Conservation (phyloP, 257 asterid species). For the Ehretia macrophylla region DNA sequence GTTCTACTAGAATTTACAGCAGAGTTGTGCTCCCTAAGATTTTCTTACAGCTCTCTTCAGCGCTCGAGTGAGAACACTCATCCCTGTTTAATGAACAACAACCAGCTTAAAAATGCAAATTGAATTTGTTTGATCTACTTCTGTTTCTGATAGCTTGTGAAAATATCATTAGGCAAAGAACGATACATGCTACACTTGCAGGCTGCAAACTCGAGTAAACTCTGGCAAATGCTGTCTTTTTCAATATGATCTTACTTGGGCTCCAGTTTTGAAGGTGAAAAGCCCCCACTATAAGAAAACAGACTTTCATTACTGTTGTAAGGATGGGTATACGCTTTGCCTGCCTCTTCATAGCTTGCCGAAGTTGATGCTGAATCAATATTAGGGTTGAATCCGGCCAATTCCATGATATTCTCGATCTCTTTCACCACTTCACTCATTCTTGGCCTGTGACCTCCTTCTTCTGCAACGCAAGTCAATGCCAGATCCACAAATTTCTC, state of each 20-base stretch:
- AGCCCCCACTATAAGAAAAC: conserved; percentile 47
- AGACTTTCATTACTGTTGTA: conserved; percentile 57
- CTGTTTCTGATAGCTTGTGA: neutral
- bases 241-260: conserved; percentile 33
- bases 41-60: neutral
- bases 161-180: conserved; percentile 3
- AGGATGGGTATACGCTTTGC: conserved; percentile 52
- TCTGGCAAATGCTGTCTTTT: neutral
- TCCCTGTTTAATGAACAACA: no score
- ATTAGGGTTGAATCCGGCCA: conserved; percentile 71
- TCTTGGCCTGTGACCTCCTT: conserved; percentile 49
- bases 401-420: conserved; percentile 68
- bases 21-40: no score
- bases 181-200: neutral
- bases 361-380: conserved; percentile 79
- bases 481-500: conserved; percentile 73
- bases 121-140: neutral
- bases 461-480: conserved; percentile 59
- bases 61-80: no score
- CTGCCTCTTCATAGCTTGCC: conserved; percentile 48
- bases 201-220: neutral
- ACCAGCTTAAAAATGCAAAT: no score
- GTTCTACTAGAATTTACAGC: neutral
- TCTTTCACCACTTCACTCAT: conserved; percentile 88
- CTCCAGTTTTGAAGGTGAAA: conserved; percentile 38